Conservation (phyloP, 345 rosid genomes). For the Corchorus capsularis region DNA sequence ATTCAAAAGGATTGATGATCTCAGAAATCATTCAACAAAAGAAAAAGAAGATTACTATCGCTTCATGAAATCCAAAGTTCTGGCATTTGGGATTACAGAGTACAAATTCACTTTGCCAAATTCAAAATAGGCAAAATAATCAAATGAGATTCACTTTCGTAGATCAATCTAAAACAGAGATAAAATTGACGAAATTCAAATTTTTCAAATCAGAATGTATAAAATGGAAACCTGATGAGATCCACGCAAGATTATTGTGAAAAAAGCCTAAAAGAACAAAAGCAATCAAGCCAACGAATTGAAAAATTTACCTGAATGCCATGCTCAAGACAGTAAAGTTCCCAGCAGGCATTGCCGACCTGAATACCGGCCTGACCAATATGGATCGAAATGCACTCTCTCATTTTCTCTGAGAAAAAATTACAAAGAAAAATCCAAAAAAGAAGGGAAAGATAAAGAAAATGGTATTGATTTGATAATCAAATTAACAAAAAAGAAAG, state of each 20-base stretch:
- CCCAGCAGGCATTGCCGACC: too few relatives aligned
- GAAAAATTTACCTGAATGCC: constrained; percentile 35
- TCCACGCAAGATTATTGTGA: neutral
- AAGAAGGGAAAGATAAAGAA: neutral
- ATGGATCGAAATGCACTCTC: too few relatives aligned
- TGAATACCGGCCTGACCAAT: too few relatives aligned
- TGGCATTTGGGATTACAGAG: neutral
- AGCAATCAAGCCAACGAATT: neutral
- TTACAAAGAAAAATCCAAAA: neutral
- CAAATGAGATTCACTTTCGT: neutral
- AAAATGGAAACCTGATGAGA: neutral
- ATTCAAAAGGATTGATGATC: neutral
- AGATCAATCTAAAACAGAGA: neutral
- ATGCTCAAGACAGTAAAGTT: too few relatives aligned
- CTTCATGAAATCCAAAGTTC: neutral
- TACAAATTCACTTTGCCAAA: neutral
- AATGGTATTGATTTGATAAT: too few relatives aligned
- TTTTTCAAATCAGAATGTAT: neutral
- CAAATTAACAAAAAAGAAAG: neutral
- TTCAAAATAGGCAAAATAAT: neutral
- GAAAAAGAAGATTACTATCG: too few relatives aligned
- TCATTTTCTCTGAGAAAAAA: constrained; percentile 22
- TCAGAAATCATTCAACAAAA: neutral
- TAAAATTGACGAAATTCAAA: neutral
- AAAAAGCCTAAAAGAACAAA: neutral